Evolutionary conservation across 2,329 filamentous ascomycete species (phyloP).

Genomic region (Cyphellophora europaea): DNA sequence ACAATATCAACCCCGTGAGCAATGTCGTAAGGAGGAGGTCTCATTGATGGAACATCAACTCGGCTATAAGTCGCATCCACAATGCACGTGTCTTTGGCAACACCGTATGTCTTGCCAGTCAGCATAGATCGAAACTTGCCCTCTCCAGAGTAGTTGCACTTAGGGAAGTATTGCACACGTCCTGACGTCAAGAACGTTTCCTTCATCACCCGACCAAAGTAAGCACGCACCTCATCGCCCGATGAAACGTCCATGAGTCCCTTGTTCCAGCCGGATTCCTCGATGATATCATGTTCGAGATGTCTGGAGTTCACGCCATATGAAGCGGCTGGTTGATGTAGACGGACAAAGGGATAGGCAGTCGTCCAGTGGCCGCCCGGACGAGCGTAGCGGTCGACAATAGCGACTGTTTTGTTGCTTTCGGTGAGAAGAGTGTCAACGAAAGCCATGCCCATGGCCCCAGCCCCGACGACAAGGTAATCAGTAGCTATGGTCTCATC

Average conservation of each 20-base stretch:
- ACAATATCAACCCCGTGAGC: conserved; percentile 3
- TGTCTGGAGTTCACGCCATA: conserved; percentile 6
- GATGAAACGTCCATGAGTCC: conserved; percentile 1
- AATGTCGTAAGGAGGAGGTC: conserved; percentile 3
- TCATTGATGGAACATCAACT: conserved; percentile 5
- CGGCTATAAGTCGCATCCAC: conserved; percentile 5
- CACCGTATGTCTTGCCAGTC: conserved; percentile 4
- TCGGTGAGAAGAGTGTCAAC: conserved; percentile 6
- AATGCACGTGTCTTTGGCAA: conserved; percentile 3
- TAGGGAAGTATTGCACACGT: conserved; percentile 4
- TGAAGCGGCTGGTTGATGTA: conserved; percentile 3
- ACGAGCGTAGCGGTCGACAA: conserved; percentile 6
- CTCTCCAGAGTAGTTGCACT: conserved; percentile 3
- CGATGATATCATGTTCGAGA: conserved; percentile 3
- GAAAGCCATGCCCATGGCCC: conserved; percentile 7
- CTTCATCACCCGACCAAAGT: conserved; percentile 4
- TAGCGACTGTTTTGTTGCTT: conserved; percentile 2
- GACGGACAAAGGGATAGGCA: conserved; percentile 5
- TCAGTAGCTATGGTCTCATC: conserved; percentile 2
- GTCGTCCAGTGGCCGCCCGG: conserved; percentile 6
- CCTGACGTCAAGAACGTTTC: conserved; percentile 4
- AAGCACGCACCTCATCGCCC: conserved; percentile 5
- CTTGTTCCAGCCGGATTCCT: conserved; percentile 6
- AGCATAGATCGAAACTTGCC: conserved; percentile 4
- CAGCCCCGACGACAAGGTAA: conserved; percentile 5